Conservation (phyloP, 1,139 yeast genomes). For the Ogataea hybrid region DNA sequence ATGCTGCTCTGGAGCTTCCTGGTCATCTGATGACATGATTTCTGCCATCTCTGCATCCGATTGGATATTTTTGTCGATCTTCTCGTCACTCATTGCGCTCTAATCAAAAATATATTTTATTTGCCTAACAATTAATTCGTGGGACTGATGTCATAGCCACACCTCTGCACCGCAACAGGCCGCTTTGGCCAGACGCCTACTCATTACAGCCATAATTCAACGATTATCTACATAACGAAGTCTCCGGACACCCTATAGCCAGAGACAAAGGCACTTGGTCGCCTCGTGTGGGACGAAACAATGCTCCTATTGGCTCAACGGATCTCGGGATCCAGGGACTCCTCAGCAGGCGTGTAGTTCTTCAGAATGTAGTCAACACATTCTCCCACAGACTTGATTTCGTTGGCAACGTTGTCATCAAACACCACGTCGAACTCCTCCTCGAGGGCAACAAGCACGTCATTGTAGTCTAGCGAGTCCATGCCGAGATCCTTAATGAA, state of each 20-base stretch:
- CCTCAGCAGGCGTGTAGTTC: constrained; percentile 33
- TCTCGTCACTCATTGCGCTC: constrained; percentile 1
- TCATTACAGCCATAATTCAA: background rate
- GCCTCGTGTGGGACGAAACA: no score
- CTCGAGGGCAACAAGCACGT: constrained; percentile 63
- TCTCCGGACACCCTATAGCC: background rate
- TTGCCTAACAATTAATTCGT: background rate
- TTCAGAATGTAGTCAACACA: constrained; percentile 52
- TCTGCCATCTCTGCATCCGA: constrained; percentile 11
- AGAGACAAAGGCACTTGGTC: background rate
- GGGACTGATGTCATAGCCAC: no score
- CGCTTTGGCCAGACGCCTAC: background rate
- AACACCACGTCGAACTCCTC: constrained; percentile 64
- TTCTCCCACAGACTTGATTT: constrained; percentile 60
- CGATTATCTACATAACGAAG: constrained; percentile 4
- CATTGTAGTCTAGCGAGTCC: constrained; percentile 63
- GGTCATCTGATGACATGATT: constrained; percentile 5
- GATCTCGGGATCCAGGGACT: constrained; percentile 32
- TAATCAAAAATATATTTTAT: background rate
- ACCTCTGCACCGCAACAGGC: no score
- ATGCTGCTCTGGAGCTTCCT: constrained; percentile 1
- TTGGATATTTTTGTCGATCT: background rate
- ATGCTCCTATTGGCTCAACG: constrained; percentile 24
- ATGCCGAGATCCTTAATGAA: constrained; percentile 61
- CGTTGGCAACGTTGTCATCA: constrained; percentile 61